Base-by-base conservation (phyloP, 2,329 filamentous ascomycete genomes). In the Penicillium olsonii region DNA sequence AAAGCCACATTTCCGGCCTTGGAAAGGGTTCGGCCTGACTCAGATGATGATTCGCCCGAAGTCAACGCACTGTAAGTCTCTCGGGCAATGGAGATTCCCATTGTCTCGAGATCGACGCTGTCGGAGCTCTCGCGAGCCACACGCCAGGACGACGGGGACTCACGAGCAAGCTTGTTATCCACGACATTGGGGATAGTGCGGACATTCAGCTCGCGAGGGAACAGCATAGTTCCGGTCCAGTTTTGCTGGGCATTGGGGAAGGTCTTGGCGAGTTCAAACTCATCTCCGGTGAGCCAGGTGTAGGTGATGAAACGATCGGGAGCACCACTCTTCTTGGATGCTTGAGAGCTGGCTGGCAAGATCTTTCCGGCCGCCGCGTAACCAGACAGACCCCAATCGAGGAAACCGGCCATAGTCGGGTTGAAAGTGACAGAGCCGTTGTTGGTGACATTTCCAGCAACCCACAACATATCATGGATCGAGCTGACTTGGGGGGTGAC, bases 401-500 rank as follows among this genome's bases (percentile, higher is more conserved):
- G 48, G 7, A 54, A 51, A 46, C 56, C 56, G 4, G 49, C 56
- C 56, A 59, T 59, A 33, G 46, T 48, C 5, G 56, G 56, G 14
- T 42, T 52, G 27, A 59, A 59, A 4, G 34, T 5, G n/a, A 55
- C 33, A 1, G 31, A 38, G 5, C 29, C 55, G n/a, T 50, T 38
- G 33, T 35, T 42, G 5, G 48, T 40, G 8, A 56, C 34, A 15
- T 33, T 31, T 2, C 56, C 53, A 1, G 55, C n/a, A 9, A 48
- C 55, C 56, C 56, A 59, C 18, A 59, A 38, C 56, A 56, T 56
- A 27, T 54, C 55, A 15, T 56, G 57, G 18, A 58, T 54, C 7
- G 55, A 54, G 7, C 50, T 49, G 12, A 59, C 20, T 19, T 52
- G 39, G 6, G 46, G 22, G 38, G 44, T 15, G 14, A 59, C 43